Evolutionary conservation across 2,329 filamentous ascomycete genomes (phyloP).

Genomic region (Penicillium psychrosexuale): DNA sequence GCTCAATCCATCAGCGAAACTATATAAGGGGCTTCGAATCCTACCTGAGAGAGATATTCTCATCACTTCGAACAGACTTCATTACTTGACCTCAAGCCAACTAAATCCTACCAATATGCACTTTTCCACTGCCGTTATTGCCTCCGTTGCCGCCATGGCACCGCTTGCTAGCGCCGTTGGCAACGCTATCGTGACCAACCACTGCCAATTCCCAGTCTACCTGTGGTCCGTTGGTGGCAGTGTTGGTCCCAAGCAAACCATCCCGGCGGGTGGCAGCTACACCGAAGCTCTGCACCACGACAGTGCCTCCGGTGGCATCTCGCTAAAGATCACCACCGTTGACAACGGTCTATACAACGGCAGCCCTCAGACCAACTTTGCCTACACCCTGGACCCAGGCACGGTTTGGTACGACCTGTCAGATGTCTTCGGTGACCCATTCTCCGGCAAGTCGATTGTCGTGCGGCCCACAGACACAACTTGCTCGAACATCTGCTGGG

Average conservation of each 20-base stretch:
- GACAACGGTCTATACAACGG: slow-evolving; percentile 37
- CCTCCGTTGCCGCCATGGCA: slow-evolving; percentile 33
- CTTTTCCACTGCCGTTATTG: slow-evolving; percentile 28
- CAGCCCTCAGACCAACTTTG: slow-evolving; percentile 40
- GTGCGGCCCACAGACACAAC: slow-evolving; percentile 24
- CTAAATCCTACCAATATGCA: slow-evolving; percentile 25
- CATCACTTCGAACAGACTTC: background rate
- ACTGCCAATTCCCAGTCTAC: slow-evolving; percentile 38
- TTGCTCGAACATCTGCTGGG: slow-evolving; percentile 34
- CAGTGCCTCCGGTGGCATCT: slow-evolving; percentile 39
- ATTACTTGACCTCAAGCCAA: slow-evolving; percentile 6
- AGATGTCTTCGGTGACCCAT: slow-evolving; percentile 44
- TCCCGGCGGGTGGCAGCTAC: slow-evolving; percentile 35
- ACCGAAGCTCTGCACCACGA: slow-evolving; percentile 37
- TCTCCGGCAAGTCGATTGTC: slow-evolving; percentile 28
- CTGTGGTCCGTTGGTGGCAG: slow-evolving; percentile 39
- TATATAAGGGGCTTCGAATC: slow-evolving; percentile 7
- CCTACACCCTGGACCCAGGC: slow-evolving; percentile 40
- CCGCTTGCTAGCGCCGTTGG: slow-evolving; percentile 35
- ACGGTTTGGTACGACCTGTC: slow-evolving; percentile 44
- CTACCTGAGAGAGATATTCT: background rate
- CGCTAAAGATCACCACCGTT: slow-evolving; percentile 42
- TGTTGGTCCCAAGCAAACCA: slow-evolving; percentile 28
- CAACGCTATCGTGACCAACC: slow-evolving; percentile 40
- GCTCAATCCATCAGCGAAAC: background rate